phyloP scores from a whole-genome alignment of 495 filamentous ascomycete genomes.

The Gamarada debralockiae region DNA sequence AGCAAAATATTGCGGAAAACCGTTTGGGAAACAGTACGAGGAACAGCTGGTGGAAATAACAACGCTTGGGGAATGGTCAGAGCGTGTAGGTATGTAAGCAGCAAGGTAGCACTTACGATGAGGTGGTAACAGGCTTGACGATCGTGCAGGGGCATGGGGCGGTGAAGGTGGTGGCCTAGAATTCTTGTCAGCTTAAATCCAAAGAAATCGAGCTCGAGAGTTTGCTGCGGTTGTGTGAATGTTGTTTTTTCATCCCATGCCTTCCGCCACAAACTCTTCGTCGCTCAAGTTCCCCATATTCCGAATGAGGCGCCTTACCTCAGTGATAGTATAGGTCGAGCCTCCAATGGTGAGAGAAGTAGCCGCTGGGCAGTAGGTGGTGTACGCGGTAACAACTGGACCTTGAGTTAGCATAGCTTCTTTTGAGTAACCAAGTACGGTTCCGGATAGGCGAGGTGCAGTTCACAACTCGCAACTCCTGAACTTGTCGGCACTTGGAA shows the following conservation, averaged over 20 bases:
- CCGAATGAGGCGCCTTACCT: slow-evolving; percentile 33
- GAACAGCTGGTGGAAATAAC: neutral
- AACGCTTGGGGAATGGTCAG: slow-evolving; percentile 31
- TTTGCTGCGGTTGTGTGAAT: too few relatives aligned
- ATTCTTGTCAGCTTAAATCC: slow-evolving; percentile 15
- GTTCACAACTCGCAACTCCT: too few relatives aligned
- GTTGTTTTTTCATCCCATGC: too few relatives aligned
- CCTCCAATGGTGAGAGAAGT: slow-evolving; percentile 66
- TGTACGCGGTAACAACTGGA: slow-evolving; percentile 73
- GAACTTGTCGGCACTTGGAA: too few relatives aligned
- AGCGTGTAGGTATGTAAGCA: too few relatives aligned
- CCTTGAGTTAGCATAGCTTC: too few relatives aligned
- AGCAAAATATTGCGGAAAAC: slow-evolving; percentile 10
- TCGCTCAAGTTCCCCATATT: too few relatives aligned
- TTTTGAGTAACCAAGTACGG: too few relatives aligned
- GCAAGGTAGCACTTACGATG: slow-evolving; percentile 11
- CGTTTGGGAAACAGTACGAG: slow-evolving; percentile 47
- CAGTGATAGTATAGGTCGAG: slow-evolving; percentile 76
- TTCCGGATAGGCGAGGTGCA: too few relatives aligned
- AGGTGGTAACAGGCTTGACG: slow-evolving; percentile 62
- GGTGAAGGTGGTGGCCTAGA: slow-evolving; percentile 70
- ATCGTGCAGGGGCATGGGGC: slow-evolving; percentile 79
- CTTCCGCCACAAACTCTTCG: too few relatives aligned
- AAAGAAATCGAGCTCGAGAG: too few relatives aligned
- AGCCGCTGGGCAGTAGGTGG: slow-evolving; percentile 80